These are phyloP conservation scores for Eucalyptus cloeziana DNA, from an alignment of 345 rosid species.

Conservation along the genomic window DNA sequence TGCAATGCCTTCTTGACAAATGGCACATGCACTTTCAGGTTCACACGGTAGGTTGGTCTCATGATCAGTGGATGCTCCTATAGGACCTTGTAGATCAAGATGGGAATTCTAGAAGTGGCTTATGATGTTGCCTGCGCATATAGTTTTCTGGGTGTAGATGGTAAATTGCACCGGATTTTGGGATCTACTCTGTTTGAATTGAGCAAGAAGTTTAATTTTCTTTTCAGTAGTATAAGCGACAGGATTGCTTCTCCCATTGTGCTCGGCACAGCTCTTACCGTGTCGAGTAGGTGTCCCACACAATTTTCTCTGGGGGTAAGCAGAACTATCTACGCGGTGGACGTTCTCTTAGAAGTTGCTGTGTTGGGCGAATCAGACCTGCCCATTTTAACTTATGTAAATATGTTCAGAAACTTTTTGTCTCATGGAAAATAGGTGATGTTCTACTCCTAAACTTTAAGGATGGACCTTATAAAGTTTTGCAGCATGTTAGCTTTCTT, in stretches of 20 bases:
- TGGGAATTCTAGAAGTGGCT: neutral
- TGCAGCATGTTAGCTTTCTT: neutral
- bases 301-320: neutral
- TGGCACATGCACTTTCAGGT: neutral
- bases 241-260: neutral
- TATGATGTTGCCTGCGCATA: neutral
- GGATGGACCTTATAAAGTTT: neutral
- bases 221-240: neutral
- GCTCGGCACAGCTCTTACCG: neutral
- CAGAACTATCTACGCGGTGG: neutral
- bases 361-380: neutral
- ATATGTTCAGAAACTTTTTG: neutral
- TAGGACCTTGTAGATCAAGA: neutral
- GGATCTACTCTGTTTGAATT: neutral
- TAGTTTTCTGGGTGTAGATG: neutral
- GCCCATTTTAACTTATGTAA: neutral
- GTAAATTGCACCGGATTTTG: neutral
- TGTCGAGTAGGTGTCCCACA: neutral
- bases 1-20: slow-evolving; percentile 9
- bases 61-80: neutral
- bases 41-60: neutral
- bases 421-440: neutral
- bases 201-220: neutral
- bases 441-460: neutral
- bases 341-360: neutral